Base-by-base conservation (phyloP, 1,284 basidiomycete genomes). In the Rhodotorula sp. region DNA sequence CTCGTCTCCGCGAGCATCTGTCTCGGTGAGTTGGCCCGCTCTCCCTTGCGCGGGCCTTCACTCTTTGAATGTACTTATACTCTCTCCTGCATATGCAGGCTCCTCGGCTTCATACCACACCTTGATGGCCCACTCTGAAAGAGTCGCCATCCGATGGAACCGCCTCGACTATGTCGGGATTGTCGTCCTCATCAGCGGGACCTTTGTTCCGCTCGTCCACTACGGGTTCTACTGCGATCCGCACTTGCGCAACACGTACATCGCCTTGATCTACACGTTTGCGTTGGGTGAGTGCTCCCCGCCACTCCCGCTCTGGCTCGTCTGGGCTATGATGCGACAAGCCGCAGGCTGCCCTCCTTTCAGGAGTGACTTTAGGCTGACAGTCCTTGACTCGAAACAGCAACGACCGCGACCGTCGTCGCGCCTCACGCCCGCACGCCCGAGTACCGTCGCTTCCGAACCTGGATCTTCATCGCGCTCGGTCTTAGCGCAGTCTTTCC, bases 151-250 rank as follows among this genome's bases (percentile, higher is more conserved):
- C 19, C 19, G 8, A 1, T 77, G 70, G 67, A 76, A 79, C 64
- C 64, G 70, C n/a, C 64, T 78, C 45, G 78, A 79, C 57, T 78
- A 77, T 57, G 43, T 77, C 43, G 77, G 78, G 8, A 78, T 78
- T 43, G 74, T 77, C 38, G 64, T 77, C 18, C 60, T 78, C 6
- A 75, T 77, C 50, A 58, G 50, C 10, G 75, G 70, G 4, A 76
- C 71, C 5, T 77, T 78, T 28, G 70, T 76, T 21, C 72, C 74
- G 1, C 56, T 69, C 2, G 68, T 75, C 8, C 70, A 67, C 56
- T 79, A 77, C 58, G 78, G 72, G 21, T 79, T 77, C 60, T 77
- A 57, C 60, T 77, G 75, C 60, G 72, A 78, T 31, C 62, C 69
- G 10, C 56, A 68, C 21, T 64, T 73, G 3, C 73, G 73, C 16